Evolutionary conservation across 1,284 basidiomycete species (phyloP).

Genomic region (Naganishia sp.): DNA sequence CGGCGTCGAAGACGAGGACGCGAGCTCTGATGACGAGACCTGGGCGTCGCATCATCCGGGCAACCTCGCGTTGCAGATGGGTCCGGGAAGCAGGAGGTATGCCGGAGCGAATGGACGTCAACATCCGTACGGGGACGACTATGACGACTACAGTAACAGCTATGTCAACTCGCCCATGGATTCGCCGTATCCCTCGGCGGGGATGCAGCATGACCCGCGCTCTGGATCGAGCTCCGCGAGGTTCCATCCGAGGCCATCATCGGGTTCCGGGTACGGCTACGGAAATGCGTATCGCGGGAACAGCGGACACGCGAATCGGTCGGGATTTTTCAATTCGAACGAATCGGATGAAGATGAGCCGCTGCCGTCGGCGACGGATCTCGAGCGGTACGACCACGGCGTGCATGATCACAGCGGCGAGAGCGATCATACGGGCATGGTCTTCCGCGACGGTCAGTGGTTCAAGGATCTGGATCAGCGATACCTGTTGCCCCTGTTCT

Average conservation of each 20-base stretch:
- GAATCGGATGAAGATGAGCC: constrained; percentile 72
- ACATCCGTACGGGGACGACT: constrained; percentile 41
- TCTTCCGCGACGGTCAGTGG: constrained; percentile 73
- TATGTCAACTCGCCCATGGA: constrained; percentile 36
- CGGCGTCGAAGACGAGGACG: constrained; percentile 90
- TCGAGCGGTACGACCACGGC: constrained; percentile 49
- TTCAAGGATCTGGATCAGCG: constrained; percentile 94
- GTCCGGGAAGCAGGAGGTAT: constrained; percentile 46
- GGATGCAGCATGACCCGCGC: constrained; percentile 10
- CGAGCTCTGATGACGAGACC: constrained; percentile 77
- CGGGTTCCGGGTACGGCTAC: neutral
- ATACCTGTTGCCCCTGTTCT: constrained; percentile 91
- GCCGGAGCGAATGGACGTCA: constrained; percentile 46
- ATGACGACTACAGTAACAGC: constrained; percentile 40
- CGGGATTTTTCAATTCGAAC: constrained; percentile 49
- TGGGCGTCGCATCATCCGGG: constrained; percentile 45
- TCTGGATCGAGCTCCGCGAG: constrained; percentile 1
- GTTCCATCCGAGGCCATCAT: neutral
- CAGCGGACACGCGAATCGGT: constrained; percentile 36
- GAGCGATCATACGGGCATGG: constrained; percentile 44
- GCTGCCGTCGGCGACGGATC: constrained; percentile 58
- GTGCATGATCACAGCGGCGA: constrained; percentile 33
- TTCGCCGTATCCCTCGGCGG: constrained; percentile 38
- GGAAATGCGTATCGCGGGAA: constrained; percentile 4
- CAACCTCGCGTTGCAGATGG: constrained; percentile 45